Percentiles rank a stretch among this genome's conserved stretches.
phyloP scores from a whole-genome alignment of 805 yeast genomes.

The Blastobotrys attinorum region DNA sequence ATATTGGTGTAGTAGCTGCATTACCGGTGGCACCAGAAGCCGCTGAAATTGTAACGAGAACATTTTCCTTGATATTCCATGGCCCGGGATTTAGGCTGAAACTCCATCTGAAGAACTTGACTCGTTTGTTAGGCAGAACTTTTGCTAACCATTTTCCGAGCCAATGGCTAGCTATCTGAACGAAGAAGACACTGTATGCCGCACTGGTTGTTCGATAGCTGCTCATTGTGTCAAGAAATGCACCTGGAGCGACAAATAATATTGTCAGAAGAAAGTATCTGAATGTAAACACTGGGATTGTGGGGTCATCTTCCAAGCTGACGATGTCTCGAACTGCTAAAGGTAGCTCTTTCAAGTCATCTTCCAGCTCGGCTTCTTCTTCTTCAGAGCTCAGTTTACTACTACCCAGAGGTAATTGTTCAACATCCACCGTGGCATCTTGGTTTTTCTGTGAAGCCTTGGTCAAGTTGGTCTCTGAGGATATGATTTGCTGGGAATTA shows the following conservation, averaged over 20 bases:
- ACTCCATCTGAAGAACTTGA: slow-evolving; percentile 34
- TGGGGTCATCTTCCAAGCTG: slow-evolving; percentile 35
- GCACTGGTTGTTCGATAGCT: slow-evolving; percentile 42
- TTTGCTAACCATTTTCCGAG: slow-evolving; percentile 18
- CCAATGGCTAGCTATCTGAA: slow-evolving; percentile 47
- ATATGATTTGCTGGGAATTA: too few species aligned
- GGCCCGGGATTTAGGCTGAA: slow-evolving; percentile 53
- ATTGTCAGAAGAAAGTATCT: slow-evolving; percentile 35
- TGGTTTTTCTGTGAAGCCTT: too few species aligned
- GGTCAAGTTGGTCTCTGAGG: too few species aligned
- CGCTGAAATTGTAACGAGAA: slow-evolving; percentile 40
- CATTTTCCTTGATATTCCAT: slow-evolving; percentile 56
- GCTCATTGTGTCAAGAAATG: slow-evolving; percentile 53
- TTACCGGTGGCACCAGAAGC: slow-evolving; percentile 13
- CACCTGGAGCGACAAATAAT: slow-evolving; percentile 37
- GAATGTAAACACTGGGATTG: slow-evolving; percentile 38
- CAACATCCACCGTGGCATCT: too few species aligned
- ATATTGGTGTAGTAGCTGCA: slow-evolving; percentile 9
- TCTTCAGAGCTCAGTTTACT: neutral
- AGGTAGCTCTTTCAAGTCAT: slow-evolving; percentile 9
- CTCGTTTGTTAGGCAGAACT: slow-evolving; percentile 39
- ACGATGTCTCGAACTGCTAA: slow-evolving; percentile 8
- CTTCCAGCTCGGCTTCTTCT: slow-evolving; percentile 6
- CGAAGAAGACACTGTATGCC: slow-evolving; percentile 47
- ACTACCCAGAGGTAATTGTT: neutral